phyloP scores from a whole-genome alignment of 2,329 filamentous ascomycete genomes.

The Pseudogymnoascus sp. region DNA sequence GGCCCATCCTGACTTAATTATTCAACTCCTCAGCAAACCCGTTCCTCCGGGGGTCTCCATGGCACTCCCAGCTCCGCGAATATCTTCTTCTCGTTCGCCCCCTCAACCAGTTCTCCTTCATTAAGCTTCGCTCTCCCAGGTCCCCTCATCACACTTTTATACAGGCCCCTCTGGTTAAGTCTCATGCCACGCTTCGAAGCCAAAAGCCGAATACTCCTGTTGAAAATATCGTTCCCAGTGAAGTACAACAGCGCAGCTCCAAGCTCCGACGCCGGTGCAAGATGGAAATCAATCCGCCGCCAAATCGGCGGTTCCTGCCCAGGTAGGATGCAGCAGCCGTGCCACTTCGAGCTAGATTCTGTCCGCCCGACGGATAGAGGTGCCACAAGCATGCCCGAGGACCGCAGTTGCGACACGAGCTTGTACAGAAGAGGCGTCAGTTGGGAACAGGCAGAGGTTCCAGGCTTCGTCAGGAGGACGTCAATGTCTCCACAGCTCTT shows the following conservation, averaged over 20 bases:
- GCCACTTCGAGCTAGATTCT: slow-evolving; percentile 68
- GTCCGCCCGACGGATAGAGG: slow-evolving; percentile 50
- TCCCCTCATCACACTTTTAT: slow-evolving; percentile 58
- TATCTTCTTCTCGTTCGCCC: slow-evolving; percentile 66
- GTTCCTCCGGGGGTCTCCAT: slow-evolving; percentile 69
- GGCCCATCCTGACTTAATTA: background rate
- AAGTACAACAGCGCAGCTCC: slow-evolving; percentile 91
- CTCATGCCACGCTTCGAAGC: slow-evolving; percentile 75
- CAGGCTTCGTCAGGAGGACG: slow-evolving; percentile 66
- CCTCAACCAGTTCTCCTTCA: slow-evolving; percentile 65
- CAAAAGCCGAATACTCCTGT: slow-evolving; percentile 72
- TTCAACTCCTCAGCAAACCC: slow-evolving; percentile 52
- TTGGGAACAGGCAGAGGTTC: slow-evolving; percentile 43
- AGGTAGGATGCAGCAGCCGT: slow-evolving; percentile 72
- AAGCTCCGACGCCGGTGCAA: slow-evolving; percentile 70
- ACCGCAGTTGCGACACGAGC: slow-evolving; percentile 55
- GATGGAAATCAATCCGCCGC: slow-evolving; percentile 76
- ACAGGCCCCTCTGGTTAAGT: slow-evolving; percentile 77
- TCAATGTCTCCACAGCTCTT: slow-evolving; percentile 74
- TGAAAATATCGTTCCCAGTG: slow-evolving; percentile 92
- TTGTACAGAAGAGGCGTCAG: slow-evolving; percentile 54
- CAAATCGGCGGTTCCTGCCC: slow-evolving; percentile 44
- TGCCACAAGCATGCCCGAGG: slow-evolving; percentile 58
- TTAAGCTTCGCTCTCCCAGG: slow-evolving; percentile 50
- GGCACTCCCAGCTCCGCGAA: slow-evolving; percentile 77